Evolutionary conservation across 148 eudicot genomes (phyloP), one percentile per base, ranked within the genome.

Genomic region (Arctostaphylos glauca): DNA sequence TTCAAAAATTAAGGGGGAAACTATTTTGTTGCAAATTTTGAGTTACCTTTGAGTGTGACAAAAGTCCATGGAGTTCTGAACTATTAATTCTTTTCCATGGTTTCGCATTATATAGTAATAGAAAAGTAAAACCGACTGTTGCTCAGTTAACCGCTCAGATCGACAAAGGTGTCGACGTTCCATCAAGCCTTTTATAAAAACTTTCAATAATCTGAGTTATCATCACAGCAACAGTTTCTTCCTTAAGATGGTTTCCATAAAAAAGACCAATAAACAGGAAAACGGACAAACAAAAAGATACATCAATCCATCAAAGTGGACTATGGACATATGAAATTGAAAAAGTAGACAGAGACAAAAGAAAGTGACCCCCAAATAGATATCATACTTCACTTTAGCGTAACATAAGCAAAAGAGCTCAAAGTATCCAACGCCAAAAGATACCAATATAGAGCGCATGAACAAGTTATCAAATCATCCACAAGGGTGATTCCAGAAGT

Each of bases 141-240:
- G 85, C 85, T 83, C 78, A 71, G 82, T 13, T 83, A 83, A 83
- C 81, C 76, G 77, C 85, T 83, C 85, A 83, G 66, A 56, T 83
- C 78, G 9, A 78, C 82, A 46, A 46, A 68, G 55, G 49, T 77
- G 81, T 15, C 68, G 18, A 83, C 49, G 14, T 67, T 16, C 78
- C 85, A 83, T 44, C 47, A 70, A 78, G 81, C 46, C 54, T 53
- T 41, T n/a, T 1, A 47, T 9, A 41, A 50, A 54, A 78, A 56
- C 77, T 68, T 53, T 78, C 74, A 67, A 74, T 72, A 47, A 6
- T 18, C n/a, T 12, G n/a, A 81, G 68, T 16, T 55, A 74, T 74
- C 83, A 81, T 81, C 83, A 81, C 54, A 74, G 77, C 84, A 81
- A 72, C 83, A 31, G 44, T 15, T 13, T 43, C 23, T 53, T 41